Conservation (phyloP, 495 filamentous ascomycete species). For the Penicillium tannophilum region DNA sequence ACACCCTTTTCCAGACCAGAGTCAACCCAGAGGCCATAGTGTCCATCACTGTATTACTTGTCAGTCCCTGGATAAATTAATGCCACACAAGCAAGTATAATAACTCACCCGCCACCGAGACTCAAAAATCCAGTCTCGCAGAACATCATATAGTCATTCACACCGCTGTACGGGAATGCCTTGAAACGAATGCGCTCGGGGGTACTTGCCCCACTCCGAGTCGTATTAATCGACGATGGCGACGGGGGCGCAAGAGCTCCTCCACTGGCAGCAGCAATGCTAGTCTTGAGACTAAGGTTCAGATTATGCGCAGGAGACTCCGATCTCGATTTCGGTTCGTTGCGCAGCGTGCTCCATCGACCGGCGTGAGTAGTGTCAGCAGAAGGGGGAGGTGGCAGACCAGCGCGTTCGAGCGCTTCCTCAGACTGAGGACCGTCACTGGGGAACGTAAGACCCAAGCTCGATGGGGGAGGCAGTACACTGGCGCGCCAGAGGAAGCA, state of each 20-base stretch:
- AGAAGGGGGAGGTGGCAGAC: slow-evolving; percentile 70
- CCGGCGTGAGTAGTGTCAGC: slow-evolving; percentile 70
- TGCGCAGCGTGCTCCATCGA: slow-evolving; percentile 68
- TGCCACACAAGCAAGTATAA: not conserved
- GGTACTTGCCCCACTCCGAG: slow-evolving; percentile 43
- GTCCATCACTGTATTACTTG: slow-evolving; percentile 64
- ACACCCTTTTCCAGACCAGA: slow-evolving; percentile 84
- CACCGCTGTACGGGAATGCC: slow-evolving; percentile 92
- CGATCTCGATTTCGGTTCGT: slow-evolving; percentile 31
- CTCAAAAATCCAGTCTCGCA: slow-evolving; percentile 86
- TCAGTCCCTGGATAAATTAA: slow-evolving; percentile 11
- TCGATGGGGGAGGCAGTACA: slow-evolving; percentile 47
- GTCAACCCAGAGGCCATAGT: slow-evolving; percentile 92
- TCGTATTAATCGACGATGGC: slow-evolving; percentile 27
- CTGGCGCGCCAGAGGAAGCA: slow-evolving; percentile 96
- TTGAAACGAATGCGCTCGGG: slow-evolving; percentile 85
- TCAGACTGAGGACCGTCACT: slow-evolving; percentile 34
- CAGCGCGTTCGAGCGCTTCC: slow-evolving; percentile 42
- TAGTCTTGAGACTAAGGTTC: slow-evolving; percentile 33
- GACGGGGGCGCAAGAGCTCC: slow-evolving; percentile 31
- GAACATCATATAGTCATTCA: slow-evolving; percentile 95
- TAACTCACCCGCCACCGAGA: slow-evolving; percentile 73
- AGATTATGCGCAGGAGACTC: slow-evolving; percentile 28
- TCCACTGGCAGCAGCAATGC: slow-evolving; percentile 32
- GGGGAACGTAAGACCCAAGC: slow-evolving; percentile 52